phyloP scores from a whole-genome alignment of 805 yeast species.

The Komagataella ulmi region DNA sequence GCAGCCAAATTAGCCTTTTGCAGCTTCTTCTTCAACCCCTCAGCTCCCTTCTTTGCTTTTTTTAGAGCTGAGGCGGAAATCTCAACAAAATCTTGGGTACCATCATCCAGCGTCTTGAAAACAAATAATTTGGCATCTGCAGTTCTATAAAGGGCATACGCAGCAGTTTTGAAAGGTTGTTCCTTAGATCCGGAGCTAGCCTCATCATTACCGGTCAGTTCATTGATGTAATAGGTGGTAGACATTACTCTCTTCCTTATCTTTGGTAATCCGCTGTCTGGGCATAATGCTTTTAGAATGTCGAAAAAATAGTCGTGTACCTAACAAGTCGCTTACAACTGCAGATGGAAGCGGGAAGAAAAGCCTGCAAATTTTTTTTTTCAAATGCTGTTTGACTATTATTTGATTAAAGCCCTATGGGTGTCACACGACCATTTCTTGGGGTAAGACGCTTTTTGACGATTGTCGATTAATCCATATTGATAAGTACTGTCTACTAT shows the following conservation, averaged over 20 bases:
- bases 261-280: background rate
- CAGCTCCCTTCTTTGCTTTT: constrained; percentile 94
- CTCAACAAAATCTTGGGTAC: constrained; percentile 44
- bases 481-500: background rate
- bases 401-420: background rate
- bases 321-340: background rate
- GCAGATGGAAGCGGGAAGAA: background rate
- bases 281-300: background rate
- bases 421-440: background rate
- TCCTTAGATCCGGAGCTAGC: constrained; percentile 51
- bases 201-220: constrained; percentile 55
- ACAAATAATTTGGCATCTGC: constrained; percentile 45
- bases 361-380: background rate
- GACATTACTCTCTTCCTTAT: constrained; percentile 6
- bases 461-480: background rate
- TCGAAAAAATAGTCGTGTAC: background rate
- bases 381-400: background rate
- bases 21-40: constrained; percentile 72
- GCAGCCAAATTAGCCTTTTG: constrained; percentile 55
- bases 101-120: constrained; percentile 47
- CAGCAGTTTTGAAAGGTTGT: constrained; percentile 69
- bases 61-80: constrained; percentile 86
- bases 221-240: constrained; percentile 49
- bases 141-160: constrained; percentile 53
- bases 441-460: background rate